Percentiles rank a stretch among this genome's conserved stretches.
Conservation (phyloP, 805 yeast species). For the Nakazawaea wyomingensis region DNA sequence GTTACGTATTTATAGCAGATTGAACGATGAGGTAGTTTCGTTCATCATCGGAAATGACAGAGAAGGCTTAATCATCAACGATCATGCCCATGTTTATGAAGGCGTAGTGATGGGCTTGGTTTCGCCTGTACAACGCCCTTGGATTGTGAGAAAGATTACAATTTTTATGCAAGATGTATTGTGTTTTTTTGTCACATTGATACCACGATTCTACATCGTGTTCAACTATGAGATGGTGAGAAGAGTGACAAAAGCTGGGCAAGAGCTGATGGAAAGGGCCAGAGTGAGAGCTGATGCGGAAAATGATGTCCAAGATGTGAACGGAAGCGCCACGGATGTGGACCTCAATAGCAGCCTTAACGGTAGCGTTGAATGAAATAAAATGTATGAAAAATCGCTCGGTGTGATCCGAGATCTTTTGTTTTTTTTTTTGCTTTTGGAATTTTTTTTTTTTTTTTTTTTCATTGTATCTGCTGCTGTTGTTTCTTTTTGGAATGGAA, state of each 20-base stretch:
- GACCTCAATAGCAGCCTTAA: not conserved
- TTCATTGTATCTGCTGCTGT: not conserved
- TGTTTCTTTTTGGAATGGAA: too few species aligned
- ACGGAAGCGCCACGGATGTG: not conserved
- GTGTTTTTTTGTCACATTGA: conserved; percentile 6
- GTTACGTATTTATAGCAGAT: not conserved
- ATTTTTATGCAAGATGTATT: conserved; percentile 8
- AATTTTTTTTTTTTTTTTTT: not conserved
- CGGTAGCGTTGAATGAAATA: too few species aligned
- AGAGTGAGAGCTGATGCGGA: not conserved
- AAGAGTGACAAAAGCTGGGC: conserved; percentile 7
- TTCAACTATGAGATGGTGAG: conserved; percentile 9
- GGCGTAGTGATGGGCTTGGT: not conserved
- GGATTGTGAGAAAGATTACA: not conserved
- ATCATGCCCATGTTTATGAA: not conserved
- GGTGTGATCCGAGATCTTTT: conserved; percentile 1
- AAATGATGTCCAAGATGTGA: not conserved
- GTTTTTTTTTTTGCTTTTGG: not conserved
- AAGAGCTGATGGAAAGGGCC: conserved; percentile 6
- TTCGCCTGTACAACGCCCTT: not conserved
- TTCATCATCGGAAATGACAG: conserved; percentile 12
- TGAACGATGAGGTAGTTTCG: not conserved
- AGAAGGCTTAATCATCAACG: conserved; percentile 1
- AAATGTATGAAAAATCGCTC: too few species aligned
- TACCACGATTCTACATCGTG: conserved; percentile 8